Evolutionary conservation across 1,139 yeast genomes (phyloP), one percentile per base, ranked within the genome.

Genomic region (Zygosaccharomyces sapae): DNA sequence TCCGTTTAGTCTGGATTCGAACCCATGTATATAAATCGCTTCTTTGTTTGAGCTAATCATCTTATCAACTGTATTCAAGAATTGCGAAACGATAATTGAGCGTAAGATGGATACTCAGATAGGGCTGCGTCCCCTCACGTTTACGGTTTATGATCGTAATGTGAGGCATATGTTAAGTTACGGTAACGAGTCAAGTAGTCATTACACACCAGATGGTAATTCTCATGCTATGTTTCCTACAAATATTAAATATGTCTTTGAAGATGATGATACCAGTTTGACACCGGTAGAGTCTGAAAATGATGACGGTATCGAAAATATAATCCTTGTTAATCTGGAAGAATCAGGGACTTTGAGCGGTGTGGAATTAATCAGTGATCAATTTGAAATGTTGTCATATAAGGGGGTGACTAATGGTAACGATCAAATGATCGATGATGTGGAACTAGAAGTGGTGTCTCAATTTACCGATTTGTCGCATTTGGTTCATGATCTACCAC

Each of bases 241-340:
- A 4, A 61, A 62, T 43, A 52, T 63, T 7, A 56, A 51, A 38
- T 63, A 62, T 45, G 57, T 64, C 22, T 64, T 63, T 47, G 64
- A 62, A 20, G 64, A 59, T 41, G 72, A 68, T 46, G 68, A 67
- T 24, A 61, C 61, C 1, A 27, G 24, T 24, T 43, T 51, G 7
- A 59, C 53, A 20, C 41, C 41, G 19, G 44, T 46, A 4, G 44
- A 51, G n/a, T 59, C 58, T 19, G 47, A 46, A 0, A 53, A 52
- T 1, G 45, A 50, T 16, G 62, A 57, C 5, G 41, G 42, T 29
- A 57, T 59, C 4, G 69, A 66, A 36, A 68, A 68, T 48, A 63
- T 67, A 0, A 52, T 70, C n/a, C 52, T 69, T 1, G 34, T 69
- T 1, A 66, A 66, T 16, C 33, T 68, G 37, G 65, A 67, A 45